Evolutionary conservation across 2,329 filamentous ascomycete genomes (phyloP).

Genomic region (Camillea tinctor): DNA sequence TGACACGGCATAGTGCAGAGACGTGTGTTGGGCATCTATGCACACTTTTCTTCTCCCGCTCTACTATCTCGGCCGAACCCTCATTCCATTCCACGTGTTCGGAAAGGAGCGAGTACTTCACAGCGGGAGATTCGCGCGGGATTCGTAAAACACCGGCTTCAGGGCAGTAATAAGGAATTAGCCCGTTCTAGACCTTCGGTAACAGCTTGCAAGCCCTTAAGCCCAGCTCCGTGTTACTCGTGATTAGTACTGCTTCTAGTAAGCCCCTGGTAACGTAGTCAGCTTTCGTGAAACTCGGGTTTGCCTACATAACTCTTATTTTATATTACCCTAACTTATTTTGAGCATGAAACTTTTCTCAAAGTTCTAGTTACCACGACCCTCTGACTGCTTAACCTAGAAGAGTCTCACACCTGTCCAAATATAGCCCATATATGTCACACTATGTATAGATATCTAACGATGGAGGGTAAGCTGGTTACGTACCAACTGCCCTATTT

Average conservation of each 20-base stretch:
- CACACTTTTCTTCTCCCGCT: not conserved
- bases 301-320: too few species aligned
- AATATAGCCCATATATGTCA: not conserved
- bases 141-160: not conserved
- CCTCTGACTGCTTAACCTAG: too few species aligned
- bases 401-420: too few species aligned
- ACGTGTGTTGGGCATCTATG: not conserved
- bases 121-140: not conserved
- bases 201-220: not conserved
- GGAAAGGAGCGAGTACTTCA: not conserved
- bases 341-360: too few species aligned
- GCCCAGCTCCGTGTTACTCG: too few species aligned
- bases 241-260: not conserved
- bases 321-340: too few species aligned
- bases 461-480: too few species aligned
- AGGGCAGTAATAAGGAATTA: not conserved
- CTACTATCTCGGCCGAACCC: not conserved
- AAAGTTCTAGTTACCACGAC: too few species aligned
- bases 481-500: not conserved
- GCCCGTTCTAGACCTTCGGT: not conserved
- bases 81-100: not conserved
- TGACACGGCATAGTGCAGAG: not conserved
- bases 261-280: not conserved
- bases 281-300: too few species aligned
- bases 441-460: not conserved